These are phyloP conservation scores for Myrica gale DNA, from an alignment of 306 rosid species.

Conservation along the genomic window DNA sequence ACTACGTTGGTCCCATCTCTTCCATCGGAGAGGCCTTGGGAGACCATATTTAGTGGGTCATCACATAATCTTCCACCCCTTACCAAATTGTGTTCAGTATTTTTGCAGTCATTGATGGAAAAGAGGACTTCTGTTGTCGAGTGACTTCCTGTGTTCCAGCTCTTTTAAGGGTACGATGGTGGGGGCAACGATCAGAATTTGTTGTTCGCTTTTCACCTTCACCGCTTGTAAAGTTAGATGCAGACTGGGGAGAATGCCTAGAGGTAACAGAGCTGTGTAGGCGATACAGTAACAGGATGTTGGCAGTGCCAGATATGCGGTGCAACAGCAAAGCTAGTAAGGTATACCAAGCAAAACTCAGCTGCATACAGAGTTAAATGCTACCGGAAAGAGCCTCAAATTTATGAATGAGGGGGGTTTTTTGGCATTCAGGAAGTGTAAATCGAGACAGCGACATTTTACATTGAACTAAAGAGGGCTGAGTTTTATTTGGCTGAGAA, in stretches of 20 bases:
- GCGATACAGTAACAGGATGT: not conserved
- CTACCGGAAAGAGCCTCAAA: not conserved
- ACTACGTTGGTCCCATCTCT: conserved; percentile 36
- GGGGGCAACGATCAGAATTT: conserved; percentile 2
- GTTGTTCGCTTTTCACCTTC: not conserved
- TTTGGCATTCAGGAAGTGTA: not conserved
- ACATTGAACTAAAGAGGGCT: not conserved
- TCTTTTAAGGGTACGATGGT: conserved; percentile 11
- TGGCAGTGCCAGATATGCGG: not conserved
- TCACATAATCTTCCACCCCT: conserved; percentile 82
- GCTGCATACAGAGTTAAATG: not conserved
- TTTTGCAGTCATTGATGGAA: conserved; percentile 72
- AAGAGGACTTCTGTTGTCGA: conserved; percentile 48
- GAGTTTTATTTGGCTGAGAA: not conserved
- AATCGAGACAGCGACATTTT: not conserved
- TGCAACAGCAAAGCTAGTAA: not conserved
- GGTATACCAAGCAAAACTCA: too few relatives aligned
- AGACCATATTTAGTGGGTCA: conserved; percentile 72
- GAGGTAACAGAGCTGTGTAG: not conserved
- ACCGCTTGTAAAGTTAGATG: conserved; percentile 5
- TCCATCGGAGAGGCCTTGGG: conserved; percentile 87
- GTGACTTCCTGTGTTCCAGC: conserved; percentile 30
- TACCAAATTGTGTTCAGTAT: conserved; percentile 70
- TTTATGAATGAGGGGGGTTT: not conserved
- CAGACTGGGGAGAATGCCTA: not conserved